Conservation (phyloP, 2,329 filamentous ascomycete species). For the Alternaria triticina region DNA sequence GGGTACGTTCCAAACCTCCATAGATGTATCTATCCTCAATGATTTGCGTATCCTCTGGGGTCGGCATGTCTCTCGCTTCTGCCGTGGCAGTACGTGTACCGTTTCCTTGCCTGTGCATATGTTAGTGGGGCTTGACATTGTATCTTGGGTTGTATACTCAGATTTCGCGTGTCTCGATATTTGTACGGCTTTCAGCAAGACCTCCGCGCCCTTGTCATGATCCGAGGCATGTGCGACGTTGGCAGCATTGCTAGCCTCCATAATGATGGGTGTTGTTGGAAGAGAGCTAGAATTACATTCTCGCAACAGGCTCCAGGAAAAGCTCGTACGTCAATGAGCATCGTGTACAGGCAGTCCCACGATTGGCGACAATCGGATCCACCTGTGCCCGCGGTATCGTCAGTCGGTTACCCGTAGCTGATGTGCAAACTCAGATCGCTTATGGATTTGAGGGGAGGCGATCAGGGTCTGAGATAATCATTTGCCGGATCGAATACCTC, state of each 20-base stretch:
- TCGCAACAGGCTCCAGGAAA: background rate
- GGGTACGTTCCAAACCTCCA: background rate
- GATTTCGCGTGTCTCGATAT: background rate
- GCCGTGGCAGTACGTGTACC: background rate
- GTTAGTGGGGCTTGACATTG: background rate
- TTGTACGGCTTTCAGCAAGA: background rate
- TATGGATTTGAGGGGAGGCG: background rate
- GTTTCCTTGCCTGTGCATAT: background rate
- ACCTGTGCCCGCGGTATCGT: background rate
- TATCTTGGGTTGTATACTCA: background rate
- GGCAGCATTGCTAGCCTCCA: background rate
- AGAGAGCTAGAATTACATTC: background rate
- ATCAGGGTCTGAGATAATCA: background rate
- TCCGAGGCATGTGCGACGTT: background rate
- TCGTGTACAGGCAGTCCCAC: background rate
- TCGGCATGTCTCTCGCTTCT: background rate
- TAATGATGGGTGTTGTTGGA: background rate
- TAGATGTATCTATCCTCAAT: background rate
- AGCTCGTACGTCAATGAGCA: background rate
- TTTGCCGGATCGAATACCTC: background rate
- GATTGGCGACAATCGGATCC: background rate
- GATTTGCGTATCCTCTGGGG: background rate
- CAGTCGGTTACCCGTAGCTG: background rate
- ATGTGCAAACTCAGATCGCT: background rate
- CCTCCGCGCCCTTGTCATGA: background rate